Base-by-base conservation (phyloP, 306 rosid species). In the Sicyos baderoa region DNA sequence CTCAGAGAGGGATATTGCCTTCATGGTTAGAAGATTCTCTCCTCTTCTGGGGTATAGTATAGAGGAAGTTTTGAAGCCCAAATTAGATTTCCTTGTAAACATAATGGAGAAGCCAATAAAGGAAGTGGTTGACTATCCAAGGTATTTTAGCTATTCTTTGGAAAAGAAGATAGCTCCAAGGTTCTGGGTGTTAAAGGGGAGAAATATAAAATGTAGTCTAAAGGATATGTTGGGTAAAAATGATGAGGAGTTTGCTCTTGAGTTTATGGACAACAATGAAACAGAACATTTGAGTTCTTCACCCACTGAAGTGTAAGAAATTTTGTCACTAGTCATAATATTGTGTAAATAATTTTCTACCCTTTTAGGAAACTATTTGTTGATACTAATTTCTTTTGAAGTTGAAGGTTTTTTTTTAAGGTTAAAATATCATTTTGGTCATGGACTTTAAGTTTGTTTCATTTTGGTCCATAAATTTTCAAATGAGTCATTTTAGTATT, bases 131-230 rank as follows among this genome's bases (percentile, higher is more conserved):
- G 86, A 71, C 4, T 92, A 87, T 84, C 96, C 98, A 12, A 83
- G 96, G 80, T 87, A 83, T 76, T 89, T 92, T 72, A 92, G 98
- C 85, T 86, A 89, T 83, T 92, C 96, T n/a, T 77, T 87, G 76
- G 93, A 87, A 78, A 86, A 86, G 83, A 89, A 77, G 89, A 92
- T 92, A 78, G 86, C 86, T 70, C 95, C 98, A 51, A 89, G 98
- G 77, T 88, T 71, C 74, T 73, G 85, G 85, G 84, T 79, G 68
- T 80, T 89, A 15, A 87, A 81, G 75, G 82, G 76, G 70, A 84
- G 84, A 74, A 84, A 88, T 76, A 75, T 88, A 10, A 76, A 87
- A 66, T 87, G 84, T 71, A 85, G 89, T 73, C 83, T 92, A 76
- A 82, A 84, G 76, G 96, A 86, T 49, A 92, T 87, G 96, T 79